A percentile compares a stretch with the other conserved stretches of the same genome.
phyloP scores from a whole-genome alignment of 2,329 filamentous ascomycete genomes.

The Sarocladium oryzae region DNA sequence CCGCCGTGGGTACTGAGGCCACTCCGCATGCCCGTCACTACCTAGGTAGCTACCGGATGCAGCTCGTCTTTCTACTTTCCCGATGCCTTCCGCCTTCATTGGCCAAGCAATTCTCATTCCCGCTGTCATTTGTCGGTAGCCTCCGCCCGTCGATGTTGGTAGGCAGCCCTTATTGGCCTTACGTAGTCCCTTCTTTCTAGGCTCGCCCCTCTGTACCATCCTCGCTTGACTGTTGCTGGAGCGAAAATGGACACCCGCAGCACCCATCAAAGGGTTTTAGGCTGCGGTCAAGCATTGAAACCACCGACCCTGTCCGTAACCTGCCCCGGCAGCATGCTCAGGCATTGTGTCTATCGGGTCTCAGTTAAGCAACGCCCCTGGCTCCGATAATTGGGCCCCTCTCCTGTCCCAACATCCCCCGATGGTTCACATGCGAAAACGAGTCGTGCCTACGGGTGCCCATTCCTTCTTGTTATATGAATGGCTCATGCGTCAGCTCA shows the following conservation, averaged over 20 bases:
- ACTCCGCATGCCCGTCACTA: conserved; percentile 4
- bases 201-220: neutral
- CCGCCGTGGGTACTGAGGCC: conserved; percentile 6
- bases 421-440: conserved; percentile 3
- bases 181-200: neutral
- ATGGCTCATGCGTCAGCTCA: conserved; percentile 3
- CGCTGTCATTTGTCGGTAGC: conserved; percentile 6
- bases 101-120: neutral
- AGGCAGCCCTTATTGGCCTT: neutral
- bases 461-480: conserved; percentile 5
- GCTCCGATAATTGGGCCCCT: neutral
- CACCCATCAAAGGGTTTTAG: neutral
- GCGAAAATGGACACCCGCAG: neutral
- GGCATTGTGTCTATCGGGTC: neutral
- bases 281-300: neutral
- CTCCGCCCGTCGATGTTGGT: conserved; percentile 3
- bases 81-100: neutral
- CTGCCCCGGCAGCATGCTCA: neutral
- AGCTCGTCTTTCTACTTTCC: neutral
- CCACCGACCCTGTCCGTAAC: neutral
- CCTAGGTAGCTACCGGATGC: conserved; percentile 4
- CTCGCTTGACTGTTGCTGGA: neutral
- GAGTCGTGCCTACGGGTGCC: neutral
- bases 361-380: conserved; percentile 1
- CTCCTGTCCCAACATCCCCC: neutral